Evolutionary conservation across 352 stramenopile genomes (phyloP), one percentile per base, ranked within the genome.

Genomic region (Globisporangium alternatum): DNA sequence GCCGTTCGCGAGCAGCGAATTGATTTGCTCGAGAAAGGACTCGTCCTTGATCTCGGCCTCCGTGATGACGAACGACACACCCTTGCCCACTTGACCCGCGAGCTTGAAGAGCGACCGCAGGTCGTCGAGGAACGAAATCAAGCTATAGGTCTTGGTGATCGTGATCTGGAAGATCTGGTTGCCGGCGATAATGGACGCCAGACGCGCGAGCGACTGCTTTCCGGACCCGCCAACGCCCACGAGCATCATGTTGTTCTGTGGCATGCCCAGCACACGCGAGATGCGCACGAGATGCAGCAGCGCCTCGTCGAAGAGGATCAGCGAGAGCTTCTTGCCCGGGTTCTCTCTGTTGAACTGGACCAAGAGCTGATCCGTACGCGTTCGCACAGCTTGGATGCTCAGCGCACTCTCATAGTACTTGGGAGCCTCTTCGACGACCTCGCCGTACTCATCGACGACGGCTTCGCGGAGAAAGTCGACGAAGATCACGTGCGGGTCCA

Each of bases 301-400:
- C 8, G 91, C 91, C 67, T 97, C 90, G 56, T 97, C 90, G 54
- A 98, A 98, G 1, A 98, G 70, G 35, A 98, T 90, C 19, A 97
- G 71, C 35, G 87, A 72, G 19, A 96, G 86, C 22, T 81, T 66
- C 22, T 77, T 78, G 1, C 69, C 70, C 21, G 83, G 83, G 43
- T 92, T 88, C n/a, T 95, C 84, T 15, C 88, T 76, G 66, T 97
- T 97, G 59, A 94, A 96, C 44, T 85, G 72, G 1, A 71, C 62
- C 21, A 97, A 64, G 10, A 97, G 83, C 8, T 67, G 59, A 58
- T 95, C 74, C 0, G 88, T 75, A 17, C 87, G 77, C 3, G 69
- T 61, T 5, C 83, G 82, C 3, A 97, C 66, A 0, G 45, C 52
- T 1, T 65, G 45, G 8, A 96, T 45, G 51, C 53, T 84, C 4